Percentiles rank a stretch among this genome's conserved stretches.
These are phyloP conservation scores for Ganoderma boninense DNA, from an alignment of 1,284 basidiomycete genomes.

Conservation along the genomic window DNA sequence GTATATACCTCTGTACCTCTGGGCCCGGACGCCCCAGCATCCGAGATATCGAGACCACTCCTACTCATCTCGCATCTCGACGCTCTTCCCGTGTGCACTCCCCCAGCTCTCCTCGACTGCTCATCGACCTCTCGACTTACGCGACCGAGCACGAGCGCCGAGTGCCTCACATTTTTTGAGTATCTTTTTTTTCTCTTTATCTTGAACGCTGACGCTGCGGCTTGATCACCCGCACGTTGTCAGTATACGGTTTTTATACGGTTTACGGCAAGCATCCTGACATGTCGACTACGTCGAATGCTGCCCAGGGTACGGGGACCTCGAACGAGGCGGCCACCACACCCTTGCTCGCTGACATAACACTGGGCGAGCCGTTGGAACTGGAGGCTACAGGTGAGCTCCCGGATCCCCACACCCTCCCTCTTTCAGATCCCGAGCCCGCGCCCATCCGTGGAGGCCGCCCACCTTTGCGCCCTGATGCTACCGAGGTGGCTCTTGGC, in stretches of 20 bases:
- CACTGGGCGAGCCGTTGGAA: neutral
- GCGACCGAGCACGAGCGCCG: neutral
- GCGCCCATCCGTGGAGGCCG: too few relatives aligned
- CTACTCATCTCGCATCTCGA: constrained; percentile 1
- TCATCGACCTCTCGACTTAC: neutral
- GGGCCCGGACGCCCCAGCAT: neutral
- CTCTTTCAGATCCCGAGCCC: neutral
- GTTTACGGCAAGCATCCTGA: neutral
- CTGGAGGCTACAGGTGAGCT: neutral
- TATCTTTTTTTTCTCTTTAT: neutral
- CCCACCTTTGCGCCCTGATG: neutral
- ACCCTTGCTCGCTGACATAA: neutral
- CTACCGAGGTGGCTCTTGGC: neutral
- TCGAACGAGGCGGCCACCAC: neutral
- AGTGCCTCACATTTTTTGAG: neutral
- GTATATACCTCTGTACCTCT: neutral
- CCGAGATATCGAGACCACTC: neutral
- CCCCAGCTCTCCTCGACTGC: neutral
- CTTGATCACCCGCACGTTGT: neutral
- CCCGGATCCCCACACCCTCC: neutral
- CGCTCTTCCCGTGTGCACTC: neutral
- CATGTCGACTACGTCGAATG: neutral
- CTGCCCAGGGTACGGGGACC: neutral
- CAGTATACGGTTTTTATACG: neutral
- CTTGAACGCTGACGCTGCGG: too few relatives aligned